These are phyloP conservation scores for Lithohypha guttulata DNA, from an alignment of 2,329 filamentous ascomycete genomes.

Conservation along the genomic window DNA sequence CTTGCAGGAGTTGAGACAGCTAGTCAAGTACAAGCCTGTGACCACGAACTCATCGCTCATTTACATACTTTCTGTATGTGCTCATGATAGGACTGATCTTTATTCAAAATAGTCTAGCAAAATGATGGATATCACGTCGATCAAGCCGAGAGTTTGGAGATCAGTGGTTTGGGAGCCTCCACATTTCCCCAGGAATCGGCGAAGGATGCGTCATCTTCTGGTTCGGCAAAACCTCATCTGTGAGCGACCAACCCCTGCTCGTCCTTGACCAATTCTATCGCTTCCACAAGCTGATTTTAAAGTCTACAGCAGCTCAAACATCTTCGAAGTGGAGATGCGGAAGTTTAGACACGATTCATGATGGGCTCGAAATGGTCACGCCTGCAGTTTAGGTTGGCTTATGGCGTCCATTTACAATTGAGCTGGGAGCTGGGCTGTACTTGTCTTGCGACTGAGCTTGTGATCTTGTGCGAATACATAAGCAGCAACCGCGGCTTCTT, in stretches of 20 bases:
- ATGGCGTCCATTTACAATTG: neutral
- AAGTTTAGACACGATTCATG: neutral
- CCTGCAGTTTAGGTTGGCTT: conserved; percentile 1
- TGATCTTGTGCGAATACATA: neutral
- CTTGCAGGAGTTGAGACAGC: too few relatives aligned
- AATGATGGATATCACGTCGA: too few relatives aligned
- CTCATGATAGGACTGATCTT: too few relatives aligned
- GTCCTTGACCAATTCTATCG: neutral
- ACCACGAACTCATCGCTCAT: too few relatives aligned
- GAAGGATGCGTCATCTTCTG: neutral
- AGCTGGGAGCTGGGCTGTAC: neutral
- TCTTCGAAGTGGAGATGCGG: neutral
- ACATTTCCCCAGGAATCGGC: neutral
- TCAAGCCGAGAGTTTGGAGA: too few relatives aligned
- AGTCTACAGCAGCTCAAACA: too few relatives aligned
- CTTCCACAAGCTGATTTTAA: neutral
- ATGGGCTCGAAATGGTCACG: neutral
- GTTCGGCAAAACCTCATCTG: neutral
- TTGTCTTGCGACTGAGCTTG: neutral
- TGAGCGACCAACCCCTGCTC: conserved; percentile 1
- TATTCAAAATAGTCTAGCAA: too few relatives aligned
- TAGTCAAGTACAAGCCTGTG: too few relatives aligned
- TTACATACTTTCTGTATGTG: too few relatives aligned
- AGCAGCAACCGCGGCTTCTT: neutral
- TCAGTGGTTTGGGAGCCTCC: too few relatives aligned